Evolutionary conservation across 176 grass and related monocot species (phyloP).

Genomic region (Eremochloa ophiuroides): DNA sequence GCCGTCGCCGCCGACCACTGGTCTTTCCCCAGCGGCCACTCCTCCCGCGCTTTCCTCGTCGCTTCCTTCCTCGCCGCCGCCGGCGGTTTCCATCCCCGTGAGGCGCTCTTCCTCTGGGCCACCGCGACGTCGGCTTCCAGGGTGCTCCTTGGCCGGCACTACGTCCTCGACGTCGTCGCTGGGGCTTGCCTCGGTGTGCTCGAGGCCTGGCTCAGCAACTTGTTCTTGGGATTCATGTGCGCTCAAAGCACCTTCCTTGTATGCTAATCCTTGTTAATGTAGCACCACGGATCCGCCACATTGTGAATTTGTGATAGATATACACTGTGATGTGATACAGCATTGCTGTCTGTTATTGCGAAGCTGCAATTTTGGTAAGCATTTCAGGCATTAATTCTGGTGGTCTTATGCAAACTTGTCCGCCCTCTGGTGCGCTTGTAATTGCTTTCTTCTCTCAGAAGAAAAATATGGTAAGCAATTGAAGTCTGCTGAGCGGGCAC

Average conservation of each 20-base stretch:
- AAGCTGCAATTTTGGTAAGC: not conserved
- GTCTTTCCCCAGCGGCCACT: constrained; percentile 90
- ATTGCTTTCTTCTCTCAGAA: not conserved
- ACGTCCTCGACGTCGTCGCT: constrained; percentile 67
- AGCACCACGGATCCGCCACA: not conserved
- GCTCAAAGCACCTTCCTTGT: constrained; percentile 22
- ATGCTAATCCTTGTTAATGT: constrained; percentile 14
- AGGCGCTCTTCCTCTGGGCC: constrained; percentile 64
- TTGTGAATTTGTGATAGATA: too few relatives aligned
- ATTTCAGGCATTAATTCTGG: not conserved
- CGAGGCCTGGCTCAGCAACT: constrained; percentile 58
- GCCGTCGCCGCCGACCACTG: constrained; percentile 72
- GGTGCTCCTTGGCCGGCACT: constrained; percentile 85
- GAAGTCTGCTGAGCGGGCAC: not conserved
- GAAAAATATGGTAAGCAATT: not conserved
- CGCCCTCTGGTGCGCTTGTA: not conserved
- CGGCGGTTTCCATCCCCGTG: constrained; percentile 17
- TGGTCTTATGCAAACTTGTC: not conserved
- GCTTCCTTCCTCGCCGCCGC: constrained; percentile 44
- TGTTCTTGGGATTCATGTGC: constrained; percentile 33
- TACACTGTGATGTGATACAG: not conserved
- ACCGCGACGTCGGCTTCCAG: constrained; percentile 66
- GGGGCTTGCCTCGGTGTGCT: constrained; percentile 73
- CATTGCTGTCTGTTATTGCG: not conserved
- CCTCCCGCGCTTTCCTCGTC: constrained; percentile 83